phyloP scores from a whole-genome alignment of 2,329 filamentous ascomycete genomes.

The Penicillium olsonii region DNA sequence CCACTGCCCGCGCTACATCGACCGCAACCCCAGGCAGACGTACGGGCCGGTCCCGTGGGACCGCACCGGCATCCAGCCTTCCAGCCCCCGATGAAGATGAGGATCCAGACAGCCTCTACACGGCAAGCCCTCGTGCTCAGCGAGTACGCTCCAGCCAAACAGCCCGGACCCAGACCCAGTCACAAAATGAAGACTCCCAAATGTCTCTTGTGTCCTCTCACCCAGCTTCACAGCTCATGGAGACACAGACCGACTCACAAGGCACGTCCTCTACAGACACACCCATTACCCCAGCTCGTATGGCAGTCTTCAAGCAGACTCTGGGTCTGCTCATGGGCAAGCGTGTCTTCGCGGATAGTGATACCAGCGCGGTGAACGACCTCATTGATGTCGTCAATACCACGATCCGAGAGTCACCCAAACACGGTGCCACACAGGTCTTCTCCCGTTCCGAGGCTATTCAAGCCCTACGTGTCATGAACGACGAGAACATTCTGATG shows the following conservation, averaged over 20 bases:
- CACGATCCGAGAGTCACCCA: slow-evolving; percentile 54
- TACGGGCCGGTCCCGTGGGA: slow-evolving; percentile 35
- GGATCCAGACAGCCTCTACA: slow-evolving; percentile 57
- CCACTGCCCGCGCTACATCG: slow-evolving; percentile 22
- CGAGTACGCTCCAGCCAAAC: slow-evolving; percentile 38
- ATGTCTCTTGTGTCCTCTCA: slow-evolving; percentile 78
- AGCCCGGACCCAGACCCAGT: slow-evolving; percentile 45
- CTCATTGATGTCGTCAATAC: slow-evolving; percentile 79
- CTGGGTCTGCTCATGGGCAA: slow-evolving; percentile 82
- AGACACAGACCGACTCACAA: slow-evolving; percentile 50
- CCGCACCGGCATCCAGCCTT: slow-evolving; percentile 39
- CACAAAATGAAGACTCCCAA: slow-evolving; percentile 45
- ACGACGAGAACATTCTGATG: slow-evolving; percentile 88
- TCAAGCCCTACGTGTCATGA: slow-evolving; percentile 76
- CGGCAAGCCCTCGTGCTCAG: slow-evolving; percentile 49
- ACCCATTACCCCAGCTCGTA: slow-evolving; percentile 56
- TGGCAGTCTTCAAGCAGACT: slow-evolving; percentile 74
- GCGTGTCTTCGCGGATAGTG: slow-evolving; percentile 76
- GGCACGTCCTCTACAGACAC: slow-evolving; percentile 44
- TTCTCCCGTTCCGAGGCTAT: slow-evolving; percentile 75
- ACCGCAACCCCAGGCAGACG: slow-evolving; percentile 33
- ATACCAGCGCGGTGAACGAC: slow-evolving; percentile 73
- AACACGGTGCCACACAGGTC: slow-evolving; percentile 52
- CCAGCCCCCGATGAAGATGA: slow-evolving; percentile 56
- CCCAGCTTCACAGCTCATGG: slow-evolving; percentile 69